Base-by-base conservation (phyloP, 176 grass and related monocot genomes). In the Paspalum vaginatum region DNA sequence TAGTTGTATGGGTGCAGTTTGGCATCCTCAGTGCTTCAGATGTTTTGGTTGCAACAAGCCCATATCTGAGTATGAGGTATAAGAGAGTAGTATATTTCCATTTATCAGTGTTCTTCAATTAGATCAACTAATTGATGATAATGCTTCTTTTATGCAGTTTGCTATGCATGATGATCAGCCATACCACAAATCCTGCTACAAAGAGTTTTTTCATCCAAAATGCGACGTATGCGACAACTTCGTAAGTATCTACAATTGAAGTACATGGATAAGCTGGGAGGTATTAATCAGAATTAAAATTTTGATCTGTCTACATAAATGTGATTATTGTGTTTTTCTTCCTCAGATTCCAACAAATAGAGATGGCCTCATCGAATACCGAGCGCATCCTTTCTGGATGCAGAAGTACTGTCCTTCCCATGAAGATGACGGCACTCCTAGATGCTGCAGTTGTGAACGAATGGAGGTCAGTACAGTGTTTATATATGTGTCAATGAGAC, bases 361-460 rank as follows among this genome's bases (percentile, higher is more conserved):
- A 72, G 83, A 81, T 86, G 90, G 90, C 38, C 77, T 89, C 3
- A 93, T 99, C 32, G 90, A 99, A 93, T 95, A 93, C 47, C 74
- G 96, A 41, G 96, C 90, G 48, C 96, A 99, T 79, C 92, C 96
- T 70, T 99, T 95, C 81, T 99, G 96, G 96, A 83, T 81, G 75
- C 92, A 95, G 46, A 93, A 91, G 83, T 99, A 99, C 71, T 99
- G 96, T 37, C 96, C 96, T 66, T 87, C 82, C 63, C 96, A 99
- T 72, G 92, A 95, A 88, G 52, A 85, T 70, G 96, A 99, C 79
- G 84, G 81, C 64, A 99, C 96, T 86, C 93, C 90, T 53, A 91
- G 88, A 68, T 99, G 96, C 45, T 99, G 96, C 82, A 95, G 96
- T 70, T 99, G 96, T 86, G 96, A 99, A 87, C 72, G 93, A 81